A percentile compares a stretch with the other conserved stretches of the same genome.
Evolutionary conservation across 345 rosid species (phyloP).

Genomic region (Arabidopsis arenosa): DNA sequence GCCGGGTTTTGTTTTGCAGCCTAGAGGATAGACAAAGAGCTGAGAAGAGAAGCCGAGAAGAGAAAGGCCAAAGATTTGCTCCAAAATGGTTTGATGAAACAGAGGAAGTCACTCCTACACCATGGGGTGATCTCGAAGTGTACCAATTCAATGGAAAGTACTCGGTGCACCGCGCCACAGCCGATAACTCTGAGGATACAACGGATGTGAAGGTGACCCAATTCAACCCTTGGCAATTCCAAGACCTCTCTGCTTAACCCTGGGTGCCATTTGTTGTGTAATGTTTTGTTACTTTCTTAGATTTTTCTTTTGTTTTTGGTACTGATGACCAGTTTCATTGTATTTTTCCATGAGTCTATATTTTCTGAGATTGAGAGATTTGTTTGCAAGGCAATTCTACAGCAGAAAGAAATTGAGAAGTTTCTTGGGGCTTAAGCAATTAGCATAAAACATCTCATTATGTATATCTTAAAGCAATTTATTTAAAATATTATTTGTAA

Average conservation of each 20-base stretch:
- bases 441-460: no score
- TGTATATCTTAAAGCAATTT: no score
- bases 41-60: slow-evolving; percentile 69
- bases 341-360: not conserved
- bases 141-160: slow-evolving; percentile 76
- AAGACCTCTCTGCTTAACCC: slow-evolving; percentile 44
- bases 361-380: not conserved
- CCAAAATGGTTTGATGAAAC: slow-evolving; percentile 76
- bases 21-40: slow-evolving; percentile 71
- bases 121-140: slow-evolving; percentile 82
- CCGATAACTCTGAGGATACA: slow-evolving; percentile 49
- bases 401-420: not conserved
- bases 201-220: slow-evolving; percentile 44
- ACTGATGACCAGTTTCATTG: slow-evolving; percentile 1
- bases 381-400: not conserved
- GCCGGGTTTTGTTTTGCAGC: slow-evolving; percentile 1
- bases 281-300: slow-evolving; percentile 9
- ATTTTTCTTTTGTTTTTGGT: not conserved
- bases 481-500: no score
- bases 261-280: not conserved
- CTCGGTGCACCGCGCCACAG: slow-evolving; percentile 50
- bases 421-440: not conserved
- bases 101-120: slow-evolving; percentile 61
- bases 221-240: slow-evolving; percentile 75
- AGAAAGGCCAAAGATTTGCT: slow-evolving; percentile 53